Conservation (phyloP, 2,329 filamentous ascomycete species). For the Cladosporium sp. region DNA sequence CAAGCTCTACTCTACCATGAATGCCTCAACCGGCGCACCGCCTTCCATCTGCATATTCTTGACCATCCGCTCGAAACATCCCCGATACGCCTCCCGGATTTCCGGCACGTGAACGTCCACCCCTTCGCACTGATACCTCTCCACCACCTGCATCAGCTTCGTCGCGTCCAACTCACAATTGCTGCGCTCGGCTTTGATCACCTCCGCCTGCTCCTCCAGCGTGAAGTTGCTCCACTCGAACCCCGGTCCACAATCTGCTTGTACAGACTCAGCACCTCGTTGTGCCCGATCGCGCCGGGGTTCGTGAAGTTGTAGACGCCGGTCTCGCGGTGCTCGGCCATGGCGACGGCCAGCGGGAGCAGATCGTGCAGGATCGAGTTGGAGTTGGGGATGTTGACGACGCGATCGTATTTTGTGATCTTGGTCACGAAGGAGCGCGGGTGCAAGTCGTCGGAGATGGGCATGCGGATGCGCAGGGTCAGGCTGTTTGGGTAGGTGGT, state of each 20-base stretch:
- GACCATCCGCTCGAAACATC: constrained; percentile 63
- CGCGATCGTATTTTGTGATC: constrained; percentile 63
- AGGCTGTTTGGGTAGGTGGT: constrained; percentile 62
- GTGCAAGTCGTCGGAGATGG: constrained; percentile 67
- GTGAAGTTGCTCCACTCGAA: constrained; percentile 67
- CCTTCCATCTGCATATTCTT: constrained; percentile 19
- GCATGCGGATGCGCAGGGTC: constrained; percentile 68
- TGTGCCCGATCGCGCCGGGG: constrained; percentile 69
- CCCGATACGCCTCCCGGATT: constrained; percentile 61
- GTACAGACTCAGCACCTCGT: constrained; percentile 65
- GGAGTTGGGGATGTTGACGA: constrained; percentile 69
- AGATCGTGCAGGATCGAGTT: constrained; percentile 67
- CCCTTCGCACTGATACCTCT: constrained; percentile 49
- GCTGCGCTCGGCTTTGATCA: constrained; percentile 66
- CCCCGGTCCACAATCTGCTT: constrained; percentile 62
- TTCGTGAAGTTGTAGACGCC: constrained; percentile 72
- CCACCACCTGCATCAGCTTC: constrained; percentile 61
- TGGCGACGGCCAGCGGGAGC: constrained; percentile 59
- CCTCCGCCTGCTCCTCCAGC: constrained; percentile 65
- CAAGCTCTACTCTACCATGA: not conserved
- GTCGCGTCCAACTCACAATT: constrained; percentile 64
- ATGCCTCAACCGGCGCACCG: constrained; percentile 18
- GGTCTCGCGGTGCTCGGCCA: constrained; percentile 62
- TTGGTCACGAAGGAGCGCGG: constrained; percentile 69
- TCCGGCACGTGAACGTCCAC: constrained; percentile 57